Percentiles rank a stretch among this genome's conserved stretches.
Evolutionary conservation across 768 basidiomycete species (phyloP).

Genomic region (Amanita phalloides): DNA sequence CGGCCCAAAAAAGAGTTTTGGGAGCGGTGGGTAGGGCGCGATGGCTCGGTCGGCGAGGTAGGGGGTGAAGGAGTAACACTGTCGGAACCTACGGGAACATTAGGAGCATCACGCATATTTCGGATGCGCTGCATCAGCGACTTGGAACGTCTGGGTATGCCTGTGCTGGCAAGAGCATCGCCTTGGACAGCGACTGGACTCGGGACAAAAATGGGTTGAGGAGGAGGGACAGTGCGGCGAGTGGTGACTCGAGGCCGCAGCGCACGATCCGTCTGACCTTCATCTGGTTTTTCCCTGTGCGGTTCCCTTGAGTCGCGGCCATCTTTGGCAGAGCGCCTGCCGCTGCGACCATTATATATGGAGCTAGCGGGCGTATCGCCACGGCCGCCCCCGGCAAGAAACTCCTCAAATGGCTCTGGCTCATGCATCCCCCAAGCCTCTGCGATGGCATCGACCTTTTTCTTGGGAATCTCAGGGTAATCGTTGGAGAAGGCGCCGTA

Average conservation of each 20-base stretch:
- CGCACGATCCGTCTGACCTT: constrained; percentile 13
- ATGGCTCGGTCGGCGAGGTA: constrained; percentile 17
- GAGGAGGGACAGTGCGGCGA: constrained; percentile 63
- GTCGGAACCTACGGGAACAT: constrained; percentile 55
- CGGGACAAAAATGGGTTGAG: constrained; percentile 72
- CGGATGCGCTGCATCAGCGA: constrained; percentile 84
- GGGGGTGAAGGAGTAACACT: constrained; percentile 29
- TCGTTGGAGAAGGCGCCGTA: constrained; percentile 37
- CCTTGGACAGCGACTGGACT: constrained; percentile 31
- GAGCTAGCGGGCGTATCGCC: constrained; percentile 50
- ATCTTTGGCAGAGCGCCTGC: constrained; percentile 30
- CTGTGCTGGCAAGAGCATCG: constrained; percentile 33
- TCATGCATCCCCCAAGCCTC: constrained; percentile 93
- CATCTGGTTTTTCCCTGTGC: constrained; percentile 27
- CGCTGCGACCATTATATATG: constrained; percentile 45
- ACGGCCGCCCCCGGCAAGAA: constrained; percentile 68
- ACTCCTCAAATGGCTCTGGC: constrained; percentile 86
- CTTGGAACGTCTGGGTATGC: constrained; percentile 59
- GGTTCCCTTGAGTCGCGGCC: constrained; percentile 24
- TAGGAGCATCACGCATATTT: constrained; percentile 80
- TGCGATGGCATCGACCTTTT: constrained; percentile 80
- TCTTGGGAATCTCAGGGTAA: constrained; percentile 60
- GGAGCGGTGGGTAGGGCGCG: constrained; percentile 57
- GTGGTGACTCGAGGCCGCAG: constrained; percentile 23
- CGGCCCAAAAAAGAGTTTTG: constrained; percentile 74